phyloP scores from a whole-genome alignment of 768 basidiomycete genomes.

The Suillus subluteus region DNA sequence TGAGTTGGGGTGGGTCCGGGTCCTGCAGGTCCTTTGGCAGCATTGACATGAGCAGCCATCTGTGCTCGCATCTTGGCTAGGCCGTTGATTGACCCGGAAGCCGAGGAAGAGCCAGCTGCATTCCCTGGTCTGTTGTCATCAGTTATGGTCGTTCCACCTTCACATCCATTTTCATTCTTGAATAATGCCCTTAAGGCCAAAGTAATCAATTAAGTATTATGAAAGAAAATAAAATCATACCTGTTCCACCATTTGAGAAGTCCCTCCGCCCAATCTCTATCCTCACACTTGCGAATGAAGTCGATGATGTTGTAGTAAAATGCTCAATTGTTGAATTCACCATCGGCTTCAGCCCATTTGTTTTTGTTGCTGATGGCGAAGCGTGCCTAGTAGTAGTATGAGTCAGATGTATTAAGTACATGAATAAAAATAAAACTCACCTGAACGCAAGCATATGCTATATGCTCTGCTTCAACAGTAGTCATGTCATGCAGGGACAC shows the following conservation, averaged over 20 bases:
- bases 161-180: constrained; percentile 2
- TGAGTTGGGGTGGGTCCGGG: not conserved
- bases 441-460: constrained; percentile 12
- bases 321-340: constrained; percentile 8
- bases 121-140: not conserved
- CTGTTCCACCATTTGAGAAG: too few relatives aligned
- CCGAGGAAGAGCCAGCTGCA: not conserved
- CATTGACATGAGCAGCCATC: not conserved
- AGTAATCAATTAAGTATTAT: too few relatives aligned
- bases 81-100: not conserved
- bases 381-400: too few relatives aligned
- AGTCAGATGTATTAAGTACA: too few relatives aligned
- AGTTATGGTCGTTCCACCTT: not conserved
- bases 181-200: not conserved
- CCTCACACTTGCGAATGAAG: too few relatives aligned
- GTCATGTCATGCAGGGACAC: constrained; percentile 4
- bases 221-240: too few relatives aligned
- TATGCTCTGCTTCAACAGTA: constrained; percentile 7
- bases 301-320: constrained; percentile 11
- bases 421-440: not conserved
- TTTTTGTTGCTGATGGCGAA: too few relatives aligned
- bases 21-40: not conserved
- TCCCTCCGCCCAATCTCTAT: too few relatives aligned
- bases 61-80: constrained; percentile 4
- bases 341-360: constrained; percentile 11